Evolutionary conservation across 2,329 filamentous ascomycete genomes (phyloP), one percentile per base, ranked within the genome.

Genomic region (Colletotrichum trifolii): DNA sequence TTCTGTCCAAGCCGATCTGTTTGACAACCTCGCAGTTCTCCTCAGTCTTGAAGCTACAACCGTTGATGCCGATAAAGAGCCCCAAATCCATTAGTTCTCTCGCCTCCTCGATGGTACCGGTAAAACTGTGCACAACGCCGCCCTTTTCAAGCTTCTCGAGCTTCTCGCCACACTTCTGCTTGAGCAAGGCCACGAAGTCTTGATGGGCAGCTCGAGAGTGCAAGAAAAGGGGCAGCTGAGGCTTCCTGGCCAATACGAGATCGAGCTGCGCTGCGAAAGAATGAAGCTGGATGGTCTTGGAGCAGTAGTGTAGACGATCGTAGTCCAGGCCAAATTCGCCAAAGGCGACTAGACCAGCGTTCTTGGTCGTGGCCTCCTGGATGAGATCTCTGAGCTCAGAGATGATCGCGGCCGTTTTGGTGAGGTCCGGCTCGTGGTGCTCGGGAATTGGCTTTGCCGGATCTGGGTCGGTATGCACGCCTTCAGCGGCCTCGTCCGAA

Each of bases 321-420:
- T 98, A 99, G 79, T 99, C 96, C 4, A 99, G 89, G 2, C 96
- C 96, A 67, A 99, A 93, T 78, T 99, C 96, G 53, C 96, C 96
- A 75, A 97, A 94, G 7, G 96, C 95, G 1, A 93, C 89, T 45
- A 92, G 84, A 0, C 86, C 76, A 65, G 35, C 68, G 77, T 75
- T 70, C 6, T 77, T 75, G 3, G 77, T 68, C 15, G 87, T 87
- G 1, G 88, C 86, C 40, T 87, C 79, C 2, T 85, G 73, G 4
- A 94, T 87, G 2, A 97, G 81, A 7, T 79, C 73, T 48, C 84
- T 83, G n/a, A 98, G 84, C 36, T 87, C 83, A 0, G 78, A 67
- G 25, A 94, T 83, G 73, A 87, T 82, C 46, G 76, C 73, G 10
- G 74, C 72, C 3, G 85, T 85, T 71, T 81, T 82, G 60, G 69